phyloP scores from a whole-genome alignment of 1,284 basidiomycete species.

The Trametes sp. region DNA sequence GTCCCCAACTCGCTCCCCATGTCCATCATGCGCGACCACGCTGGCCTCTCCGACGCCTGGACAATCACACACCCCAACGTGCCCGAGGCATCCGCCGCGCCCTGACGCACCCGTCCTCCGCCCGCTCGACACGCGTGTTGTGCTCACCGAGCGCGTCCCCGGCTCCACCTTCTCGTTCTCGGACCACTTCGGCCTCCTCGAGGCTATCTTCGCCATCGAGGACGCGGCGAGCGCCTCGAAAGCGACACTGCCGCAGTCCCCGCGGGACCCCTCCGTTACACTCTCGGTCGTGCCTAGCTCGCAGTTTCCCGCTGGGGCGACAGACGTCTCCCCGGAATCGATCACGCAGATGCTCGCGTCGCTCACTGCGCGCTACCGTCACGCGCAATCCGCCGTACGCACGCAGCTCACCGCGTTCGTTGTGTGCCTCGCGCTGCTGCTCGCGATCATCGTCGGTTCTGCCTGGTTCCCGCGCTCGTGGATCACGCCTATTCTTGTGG shows the following conservation, averaged over 20 bases:
- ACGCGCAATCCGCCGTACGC: constrained; percentile 63
- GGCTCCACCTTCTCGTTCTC: constrained; percentile 87
- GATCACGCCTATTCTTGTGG: constrained; percentile 72
- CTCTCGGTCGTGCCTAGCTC: constrained; percentile 37
- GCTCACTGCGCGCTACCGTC: constrained; percentile 70
- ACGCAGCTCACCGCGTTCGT: constrained; percentile 70
- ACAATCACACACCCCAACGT: constrained; percentile 62
- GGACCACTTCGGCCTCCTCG: constrained; percentile 95
- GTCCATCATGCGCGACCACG: constrained; percentile 82
- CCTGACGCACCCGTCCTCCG: constrained; percentile 51
- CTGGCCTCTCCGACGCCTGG: constrained; percentile 82
- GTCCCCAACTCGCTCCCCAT: constrained; percentile 89
- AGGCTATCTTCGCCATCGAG: constrained; percentile 75
- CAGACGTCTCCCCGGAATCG: constrained; percentile 54
- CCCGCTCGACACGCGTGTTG: constrained; percentile 71
- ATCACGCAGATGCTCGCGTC: constrained; percentile 63
- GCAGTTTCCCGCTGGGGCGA: constrained; percentile 25
- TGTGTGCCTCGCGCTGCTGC: constrained; percentile 60
- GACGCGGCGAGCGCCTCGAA: constrained; percentile 26
- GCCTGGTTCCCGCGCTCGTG: constrained; percentile 70
- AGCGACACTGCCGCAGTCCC: constrained; percentile 1
- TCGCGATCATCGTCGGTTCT: constrained; percentile 65
- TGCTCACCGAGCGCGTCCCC: constrained; percentile 80
- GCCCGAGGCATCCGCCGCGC: constrained; percentile 38
- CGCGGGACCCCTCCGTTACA: constrained; percentile 36